Conservation (phyloP, 768 basidiomycete genomes). For the Lactarius sp. region DNA sequence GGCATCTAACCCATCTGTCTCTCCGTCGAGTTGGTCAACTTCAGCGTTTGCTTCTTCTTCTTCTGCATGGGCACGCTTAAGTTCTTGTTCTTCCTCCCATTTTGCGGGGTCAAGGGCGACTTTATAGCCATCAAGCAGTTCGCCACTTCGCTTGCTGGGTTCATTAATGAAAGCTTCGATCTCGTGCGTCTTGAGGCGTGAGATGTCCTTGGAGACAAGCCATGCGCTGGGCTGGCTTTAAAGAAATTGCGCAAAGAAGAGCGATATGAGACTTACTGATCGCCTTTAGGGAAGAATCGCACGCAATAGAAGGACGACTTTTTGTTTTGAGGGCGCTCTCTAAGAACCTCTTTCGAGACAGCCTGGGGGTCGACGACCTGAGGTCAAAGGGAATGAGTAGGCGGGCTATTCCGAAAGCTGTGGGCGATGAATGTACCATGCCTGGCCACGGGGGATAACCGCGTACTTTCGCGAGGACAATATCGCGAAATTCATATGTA, state of each 20-base stretch:
- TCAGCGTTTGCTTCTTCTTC: constrained; percentile 53
- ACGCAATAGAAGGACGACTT: constrained; percentile 69
- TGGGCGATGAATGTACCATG: constrained; percentile 58
- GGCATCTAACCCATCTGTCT: constrained; percentile 45
- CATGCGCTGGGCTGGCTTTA: constrained; percentile 57
- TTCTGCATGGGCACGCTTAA: constrained; percentile 32
- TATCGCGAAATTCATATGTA: constrained; percentile 67
- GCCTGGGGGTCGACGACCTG: constrained; percentile 77
- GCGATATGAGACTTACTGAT: constrained; percentile 63
- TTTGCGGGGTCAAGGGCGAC: constrained; percentile 69
- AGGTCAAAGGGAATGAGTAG: constrained; percentile 13
- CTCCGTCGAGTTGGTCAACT: constrained; percentile 61
- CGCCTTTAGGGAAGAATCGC: constrained; percentile 90
- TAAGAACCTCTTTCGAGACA: constrained; percentile 56
- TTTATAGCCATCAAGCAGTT: constrained; percentile 71
- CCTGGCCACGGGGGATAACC: constrained; percentile 96
- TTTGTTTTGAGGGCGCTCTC: constrained; percentile 68
- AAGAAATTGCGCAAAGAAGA: constrained; percentile 19
- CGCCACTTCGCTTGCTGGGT: constrained; percentile 69
- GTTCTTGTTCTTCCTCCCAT: constrained; percentile 51
- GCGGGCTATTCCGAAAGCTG: constrained; percentile 19
- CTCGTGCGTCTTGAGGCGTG: constrained; percentile 67
- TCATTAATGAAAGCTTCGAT: constrained; percentile 81
- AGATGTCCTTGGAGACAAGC: constrained; percentile 79
- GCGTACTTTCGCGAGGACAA: constrained; percentile 89